Evolutionary conservation across 352 stramenopile species (phyloP).

Genomic region (Blastocystis sp.): DNA sequence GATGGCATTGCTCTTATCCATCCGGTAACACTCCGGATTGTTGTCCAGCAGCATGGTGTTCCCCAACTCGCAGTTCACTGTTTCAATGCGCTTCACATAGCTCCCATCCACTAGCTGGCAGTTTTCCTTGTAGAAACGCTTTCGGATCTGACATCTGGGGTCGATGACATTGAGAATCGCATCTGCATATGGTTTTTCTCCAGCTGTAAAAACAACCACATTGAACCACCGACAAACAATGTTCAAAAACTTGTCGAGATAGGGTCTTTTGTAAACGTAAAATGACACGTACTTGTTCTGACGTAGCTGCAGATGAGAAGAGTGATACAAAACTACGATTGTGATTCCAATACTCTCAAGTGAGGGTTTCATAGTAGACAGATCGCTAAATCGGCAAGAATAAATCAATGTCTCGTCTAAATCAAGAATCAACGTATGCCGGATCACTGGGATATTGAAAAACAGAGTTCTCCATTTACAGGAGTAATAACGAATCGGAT

Average conservation of each 20-base stretch:
- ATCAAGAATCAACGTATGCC: constrained; percentile 45
- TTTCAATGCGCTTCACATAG: constrained; percentile 9
- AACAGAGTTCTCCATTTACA: not conserved
- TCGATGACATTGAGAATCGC: constrained; percentile 55
- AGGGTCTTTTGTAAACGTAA: constrained; percentile 50
- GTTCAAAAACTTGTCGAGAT: constrained; percentile 37
- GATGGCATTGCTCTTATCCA: constrained; percentile 36
- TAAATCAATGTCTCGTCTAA: constrained; percentile 51
- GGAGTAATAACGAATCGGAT: constrained; percentile 13
- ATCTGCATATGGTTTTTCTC: constrained; percentile 47
- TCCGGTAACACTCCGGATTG: constrained; percentile 44
- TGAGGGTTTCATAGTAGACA: constrained; percentile 27
- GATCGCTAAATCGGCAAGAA: constrained; percentile 33
- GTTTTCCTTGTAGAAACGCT: constrained; percentile 16
- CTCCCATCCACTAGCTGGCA: constrained; percentile 1
- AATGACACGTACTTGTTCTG: constrained; percentile 49
- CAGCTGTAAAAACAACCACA: constrained; percentile 28
- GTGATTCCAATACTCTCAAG: constrained; percentile 51
- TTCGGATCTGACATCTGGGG: not conserved
- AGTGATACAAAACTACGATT: not conserved
- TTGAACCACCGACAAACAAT: constrained; percentile 29
- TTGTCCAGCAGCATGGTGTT: constrained; percentile 41
- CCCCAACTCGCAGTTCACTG: not conserved
- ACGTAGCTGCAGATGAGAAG: not conserved
- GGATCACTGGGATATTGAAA: not conserved